Evolutionary conservation across 2,329 filamentous ascomycete species (phyloP).

Genomic region (Talaromyces sp.): DNA sequence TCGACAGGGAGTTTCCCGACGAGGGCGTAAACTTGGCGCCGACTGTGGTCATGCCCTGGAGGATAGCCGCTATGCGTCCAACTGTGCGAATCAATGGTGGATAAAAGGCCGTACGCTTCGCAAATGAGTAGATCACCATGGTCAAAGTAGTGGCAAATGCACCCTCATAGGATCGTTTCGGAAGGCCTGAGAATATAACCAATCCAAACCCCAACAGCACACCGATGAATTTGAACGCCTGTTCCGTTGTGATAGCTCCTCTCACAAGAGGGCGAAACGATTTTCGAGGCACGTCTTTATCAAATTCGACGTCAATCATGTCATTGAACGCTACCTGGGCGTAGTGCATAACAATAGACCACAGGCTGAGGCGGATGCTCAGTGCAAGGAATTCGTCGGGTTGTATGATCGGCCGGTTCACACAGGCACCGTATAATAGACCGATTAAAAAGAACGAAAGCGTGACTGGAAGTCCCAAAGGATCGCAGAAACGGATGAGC

Average conservation of each 20-base stretch:
- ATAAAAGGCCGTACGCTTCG: not conserved
- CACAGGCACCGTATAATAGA: not conserved
- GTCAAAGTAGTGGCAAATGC: not conserved
- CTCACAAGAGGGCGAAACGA: not conserved
- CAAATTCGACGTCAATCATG: conserved; percentile 1
- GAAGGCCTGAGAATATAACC: not conserved
- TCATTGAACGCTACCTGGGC: conserved; percentile 1
- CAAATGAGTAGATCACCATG: conserved; percentile 3
- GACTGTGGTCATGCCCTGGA: not conserved
- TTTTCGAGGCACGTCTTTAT: not conserved
- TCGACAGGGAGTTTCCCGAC: not conserved
- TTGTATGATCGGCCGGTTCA: not conserved
- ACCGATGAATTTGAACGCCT: conserved; percentile 1
- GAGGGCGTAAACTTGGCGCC: not conserved
- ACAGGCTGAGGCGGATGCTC: not conserved
- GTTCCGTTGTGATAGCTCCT: not conserved
- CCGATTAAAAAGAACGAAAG: not conserved
- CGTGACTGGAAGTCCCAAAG: not conserved
- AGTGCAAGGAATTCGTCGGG: not conserved
- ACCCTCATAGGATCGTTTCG: not conserved
- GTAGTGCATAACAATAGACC: conserved; percentile 1
- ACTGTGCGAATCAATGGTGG: not conserved
- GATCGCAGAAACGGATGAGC: not conserved
- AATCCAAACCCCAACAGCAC: not conserved
- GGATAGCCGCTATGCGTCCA: not conserved